Base-by-base conservation (phyloP, 2,329 filamentous ascomycete genomes). In the Cladorrhinum sp. region DNA sequence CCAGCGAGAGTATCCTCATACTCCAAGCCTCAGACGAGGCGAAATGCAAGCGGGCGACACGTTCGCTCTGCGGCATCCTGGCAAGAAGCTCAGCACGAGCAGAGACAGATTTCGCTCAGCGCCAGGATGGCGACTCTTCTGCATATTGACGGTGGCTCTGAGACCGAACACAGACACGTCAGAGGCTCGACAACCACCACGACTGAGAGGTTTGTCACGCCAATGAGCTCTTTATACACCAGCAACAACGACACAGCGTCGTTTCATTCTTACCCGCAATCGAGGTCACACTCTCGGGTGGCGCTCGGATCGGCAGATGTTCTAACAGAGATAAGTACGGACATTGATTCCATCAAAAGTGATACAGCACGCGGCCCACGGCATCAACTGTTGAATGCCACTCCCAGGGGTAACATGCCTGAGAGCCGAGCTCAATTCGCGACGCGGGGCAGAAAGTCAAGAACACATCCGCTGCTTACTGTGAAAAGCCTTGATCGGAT, bases 331-430 rank as follows among this genome's bases (percentile, higher is more conserved):
- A 52, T 36, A 9, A 52, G 46, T 16, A 55, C 30, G 1, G 61
- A 66, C 23, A 46, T 54, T 2, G 58, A 48, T 49, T 68, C 67
- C 8, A 48, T 59, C 50, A 67, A 64, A 56, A 68, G 65, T 26
- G 63, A 65, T 10, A 56, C 20, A 23, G 20, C 39, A 21, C 54
- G 26, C 21, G n/a, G n/a, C 46, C 24, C 30, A 46, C 54, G 24
- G 42, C 23, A 30, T 14, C 39, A 49, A 12, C 8, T 49, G n/a
- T 21, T 39, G 14, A 49, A 18, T 20, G 39, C 54, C n/a, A 36
- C 53, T 55, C 53, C 33, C 16, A 24, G 33, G 33, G 39, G 12
- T 30, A 46, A 24, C 16, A 24, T 33, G 7, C 23, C 55, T 9
- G 48, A 18, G n/a, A 23, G 52, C 12, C 30, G 42, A 3, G 36